phyloP scores from a whole-genome alignment of 2,329 filamentous ascomycete species.

The Aureobasidium melanogenum region DNA sequence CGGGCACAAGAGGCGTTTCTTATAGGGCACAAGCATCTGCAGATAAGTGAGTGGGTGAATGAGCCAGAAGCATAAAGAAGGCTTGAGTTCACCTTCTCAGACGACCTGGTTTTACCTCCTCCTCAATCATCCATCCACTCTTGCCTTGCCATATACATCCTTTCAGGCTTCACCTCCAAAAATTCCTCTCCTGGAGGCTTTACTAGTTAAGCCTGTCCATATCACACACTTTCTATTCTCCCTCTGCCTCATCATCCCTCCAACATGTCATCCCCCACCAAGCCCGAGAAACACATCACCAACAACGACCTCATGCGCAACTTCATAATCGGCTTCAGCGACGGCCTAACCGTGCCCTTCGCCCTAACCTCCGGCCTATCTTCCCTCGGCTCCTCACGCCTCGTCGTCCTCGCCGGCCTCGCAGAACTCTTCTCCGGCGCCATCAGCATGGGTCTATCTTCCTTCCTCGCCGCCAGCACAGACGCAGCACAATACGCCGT shows the following conservation, averaged over 20 bases:
- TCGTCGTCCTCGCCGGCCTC: slow-evolving; percentile 51
- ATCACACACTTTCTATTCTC: no score
- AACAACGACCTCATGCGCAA: slow-evolving; percentile 35
- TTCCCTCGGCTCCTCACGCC: slow-evolving; percentile 28
- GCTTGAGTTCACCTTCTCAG: no score
- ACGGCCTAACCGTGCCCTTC: slow-evolving; percentile 60
- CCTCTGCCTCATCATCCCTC: neutral
- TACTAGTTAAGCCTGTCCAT: no score
- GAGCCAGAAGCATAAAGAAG: no score
- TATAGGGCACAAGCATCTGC: no score
- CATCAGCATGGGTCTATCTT: slow-evolving; percentile 70
- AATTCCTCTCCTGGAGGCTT: no score
- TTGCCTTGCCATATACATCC: no score
- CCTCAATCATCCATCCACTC: no score
- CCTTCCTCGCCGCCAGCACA: slow-evolving; percentile 58
- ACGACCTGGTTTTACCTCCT: no score
- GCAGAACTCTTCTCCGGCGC: slow-evolving; percentile 68
- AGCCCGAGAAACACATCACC: neutral
- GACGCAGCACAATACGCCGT: slow-evolving; percentile 47
- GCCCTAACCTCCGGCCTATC: slow-evolving; percentile 52
- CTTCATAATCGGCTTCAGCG: slow-evolving; percentile 66
- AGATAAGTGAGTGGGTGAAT: no score
- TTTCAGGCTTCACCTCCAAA: no score
- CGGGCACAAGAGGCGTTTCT: no score
- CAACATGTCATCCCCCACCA: neutral